phyloP scores from a whole-genome alignment of 495 filamentous ascomycete species.

The Elasticomyces elasticus region DNA sequence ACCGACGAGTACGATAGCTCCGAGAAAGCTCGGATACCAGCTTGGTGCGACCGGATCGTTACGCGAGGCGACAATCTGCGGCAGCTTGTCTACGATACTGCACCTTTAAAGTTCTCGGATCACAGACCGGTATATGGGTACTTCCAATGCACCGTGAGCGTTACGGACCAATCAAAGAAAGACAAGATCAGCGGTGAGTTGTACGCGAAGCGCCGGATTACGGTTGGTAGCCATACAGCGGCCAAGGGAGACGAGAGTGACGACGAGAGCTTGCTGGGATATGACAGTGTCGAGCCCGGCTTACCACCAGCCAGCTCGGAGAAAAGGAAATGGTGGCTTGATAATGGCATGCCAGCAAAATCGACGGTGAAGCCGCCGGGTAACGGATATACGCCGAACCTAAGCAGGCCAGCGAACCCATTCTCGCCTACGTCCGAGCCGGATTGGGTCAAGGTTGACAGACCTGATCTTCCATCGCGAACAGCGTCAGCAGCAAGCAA shows the following conservation, averaged over 20 bases:
- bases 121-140: constrained; percentile 85
- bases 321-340: constrained; percentile 86
- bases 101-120: constrained; percentile 77
- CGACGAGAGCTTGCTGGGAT: constrained; percentile 64
- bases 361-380: constrained; percentile 58
- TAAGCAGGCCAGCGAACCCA: constrained; percentile 67
- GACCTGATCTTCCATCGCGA: constrained; percentile 12
- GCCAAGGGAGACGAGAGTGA: constrained; percentile 45
- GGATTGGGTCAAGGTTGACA: constrained; percentile 63
- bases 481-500: constrained; percentile 13
- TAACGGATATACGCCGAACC: constrained; percentile 53
- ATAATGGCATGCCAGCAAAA: constrained; percentile 67
- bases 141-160: constrained; percentile 72
- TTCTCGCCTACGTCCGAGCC: constrained; percentile 57
- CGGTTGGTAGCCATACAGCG: constrained; percentile 41
- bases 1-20: constrained; percentile 85
- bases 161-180: constrained; percentile 63
- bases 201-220: constrained; percentile 56
- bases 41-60: constrained; percentile 92
- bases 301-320: constrained; percentile 87
- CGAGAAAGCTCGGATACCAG: constrained; percentile 88
- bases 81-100: constrained; percentile 70
- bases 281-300: constrained; percentile 65
- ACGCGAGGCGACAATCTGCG: constrained; percentile 73
- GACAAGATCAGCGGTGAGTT: constrained; percentile 59